Evolutionary conservation across 768 basidiomycete species (phyloP).

Genomic region (Trametes villosa): DNA sequence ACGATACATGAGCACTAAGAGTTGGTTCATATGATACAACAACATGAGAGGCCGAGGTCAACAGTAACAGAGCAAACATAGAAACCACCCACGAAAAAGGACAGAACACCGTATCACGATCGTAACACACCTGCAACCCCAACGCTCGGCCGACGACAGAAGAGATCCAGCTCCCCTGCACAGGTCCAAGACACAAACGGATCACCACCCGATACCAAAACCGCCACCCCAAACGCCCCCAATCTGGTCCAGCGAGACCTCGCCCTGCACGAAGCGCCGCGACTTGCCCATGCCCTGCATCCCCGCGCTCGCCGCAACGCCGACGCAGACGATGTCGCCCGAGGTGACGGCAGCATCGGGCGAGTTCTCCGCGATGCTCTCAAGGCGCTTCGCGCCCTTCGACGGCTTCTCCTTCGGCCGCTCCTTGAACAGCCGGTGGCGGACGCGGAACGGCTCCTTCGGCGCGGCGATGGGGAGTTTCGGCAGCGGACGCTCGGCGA

Average conservation of each 20-base stretch:
- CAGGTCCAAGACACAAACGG: not conserved
- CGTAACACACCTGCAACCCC: not conserved
- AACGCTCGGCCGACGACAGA: not conserved
- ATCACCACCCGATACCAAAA: not conserved
- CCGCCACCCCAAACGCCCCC: conserved; percentile 8
- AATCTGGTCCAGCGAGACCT: conserved; percentile 22
- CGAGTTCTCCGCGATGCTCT: conserved; percentile 19
- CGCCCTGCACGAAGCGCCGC: conserved; percentile 24
- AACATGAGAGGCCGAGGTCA: not conserved
- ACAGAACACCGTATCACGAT: not conserved
- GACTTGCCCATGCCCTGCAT: conserved; percentile 20
- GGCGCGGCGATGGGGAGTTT: not conserved
- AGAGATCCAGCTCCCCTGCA: conserved; percentile 14
- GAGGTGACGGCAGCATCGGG: not conserved
- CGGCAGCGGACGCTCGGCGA: not conserved
- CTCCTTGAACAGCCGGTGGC: conserved; percentile 12
- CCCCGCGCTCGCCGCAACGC: conserved; percentile 22
- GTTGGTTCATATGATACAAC: conserved; percentile 1
- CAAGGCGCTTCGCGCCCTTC: conserved; percentile 7
- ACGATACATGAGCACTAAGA: not conserved
- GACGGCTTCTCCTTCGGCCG: conserved; percentile 13
- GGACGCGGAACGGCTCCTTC: not conserved
- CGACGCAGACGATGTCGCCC: conserved; percentile 12
- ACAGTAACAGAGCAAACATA: not conserved
- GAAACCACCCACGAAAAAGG: not conserved